Percentiles rank a stretch among this genome's conserved stretches.
phyloP scores from a whole-genome alignment of 208 protist genomes.

The Sergeia podlipaevii region DNA sequence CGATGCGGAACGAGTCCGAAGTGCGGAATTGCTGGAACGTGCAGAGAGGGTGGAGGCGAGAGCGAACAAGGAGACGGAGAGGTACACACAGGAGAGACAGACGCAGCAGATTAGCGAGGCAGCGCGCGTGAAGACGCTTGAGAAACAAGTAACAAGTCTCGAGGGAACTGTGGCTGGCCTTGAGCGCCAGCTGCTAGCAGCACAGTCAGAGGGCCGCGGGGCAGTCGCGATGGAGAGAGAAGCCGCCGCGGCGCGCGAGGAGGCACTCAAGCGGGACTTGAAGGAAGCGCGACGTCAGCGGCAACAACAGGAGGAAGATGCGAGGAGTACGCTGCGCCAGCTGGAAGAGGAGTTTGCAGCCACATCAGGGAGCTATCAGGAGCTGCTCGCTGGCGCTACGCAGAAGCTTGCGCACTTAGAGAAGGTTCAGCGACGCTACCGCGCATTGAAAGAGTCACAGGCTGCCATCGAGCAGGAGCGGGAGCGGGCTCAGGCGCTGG shows the following conservation, averaged over 20 bases:
- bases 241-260: too few species aligned
- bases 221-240: not conserved
- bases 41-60: too few species aligned
- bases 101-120: not conserved
- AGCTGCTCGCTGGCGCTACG: conserved; percentile 62
- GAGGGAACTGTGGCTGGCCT: conserved; percentile 3
- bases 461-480: conserved; percentile 20
- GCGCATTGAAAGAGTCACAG: conserved; percentile 51
- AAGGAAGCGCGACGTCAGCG: conserved; percentile 10
- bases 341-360: conserved; percentile 71
- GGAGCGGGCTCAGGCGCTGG: conserved; percentile 10
- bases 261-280: conserved; percentile 17
- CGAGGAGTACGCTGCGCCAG: conserved; percentile 35
- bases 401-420: conserved; percentile 50
- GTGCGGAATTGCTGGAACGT: conserved; percentile 9
- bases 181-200: not conserved
- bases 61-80: too few species aligned
- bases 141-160: conserved; percentile 25
- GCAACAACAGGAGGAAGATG: conserved; percentile 34
- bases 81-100: too few species aligned
- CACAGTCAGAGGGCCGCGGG: not conserved
- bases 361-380: conserved; percentile 57
- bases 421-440: conserved; percentile 70
- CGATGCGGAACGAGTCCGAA: conserved; percentile 44
- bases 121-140: conserved; percentile 13